Evolutionary conservation across 2,329 filamentous ascomycete genomes (phyloP), one percentile per base, ranked within the genome.

Genomic region (Xylaria sp.): DNA sequence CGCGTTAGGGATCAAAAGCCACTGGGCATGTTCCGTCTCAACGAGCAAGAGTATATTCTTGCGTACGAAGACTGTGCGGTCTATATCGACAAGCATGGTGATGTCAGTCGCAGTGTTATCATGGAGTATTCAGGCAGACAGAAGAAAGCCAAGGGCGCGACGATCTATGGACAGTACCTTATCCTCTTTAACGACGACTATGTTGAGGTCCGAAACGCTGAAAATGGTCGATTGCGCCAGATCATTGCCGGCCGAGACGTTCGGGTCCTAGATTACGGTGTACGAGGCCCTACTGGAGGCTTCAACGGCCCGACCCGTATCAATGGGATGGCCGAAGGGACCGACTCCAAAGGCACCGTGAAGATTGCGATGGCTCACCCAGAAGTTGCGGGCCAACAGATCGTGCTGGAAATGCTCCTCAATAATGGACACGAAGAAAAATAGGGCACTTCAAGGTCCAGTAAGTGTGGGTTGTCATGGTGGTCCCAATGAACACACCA

Each of bases 51-150:
- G 73, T 99, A 97, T 75, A 79, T 99, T 30, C 85, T 97, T 53
- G 91, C 90, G 44, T 99, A 97, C 73, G 90, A 95, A 74, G 92
- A 97, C 74, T 97, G 93, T 68, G 94, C 92, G 16, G 92, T 99
- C 7, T 99, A 97, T 70, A 90, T 97, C 71, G 95, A 99, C 79
- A 97, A 97, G 76, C 92, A 97, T 74, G 94, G 94, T 66, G 94
- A 99, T 63, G 91, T 99, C 34, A 93, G 87, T 46, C 89, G 95
- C 51, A 91, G 89, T 34, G 91, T 97, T 60, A 92, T 97, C 70
- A 96, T 99, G 92, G 92, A 97, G 72, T 99, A 97, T 73, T 94
- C 96, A n/a, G 94, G 94, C 66, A 93, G 89, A 69, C 82, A 84
- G 71, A 85, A 84, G 74, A 84, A 84, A 73, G 94, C 94, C 1